Percentiles rank a stretch among this genome's conserved stretches.
Conservation (phyloP, 2,329 filamentous ascomycete species). For the Zopfia rhizophila region DNA sequence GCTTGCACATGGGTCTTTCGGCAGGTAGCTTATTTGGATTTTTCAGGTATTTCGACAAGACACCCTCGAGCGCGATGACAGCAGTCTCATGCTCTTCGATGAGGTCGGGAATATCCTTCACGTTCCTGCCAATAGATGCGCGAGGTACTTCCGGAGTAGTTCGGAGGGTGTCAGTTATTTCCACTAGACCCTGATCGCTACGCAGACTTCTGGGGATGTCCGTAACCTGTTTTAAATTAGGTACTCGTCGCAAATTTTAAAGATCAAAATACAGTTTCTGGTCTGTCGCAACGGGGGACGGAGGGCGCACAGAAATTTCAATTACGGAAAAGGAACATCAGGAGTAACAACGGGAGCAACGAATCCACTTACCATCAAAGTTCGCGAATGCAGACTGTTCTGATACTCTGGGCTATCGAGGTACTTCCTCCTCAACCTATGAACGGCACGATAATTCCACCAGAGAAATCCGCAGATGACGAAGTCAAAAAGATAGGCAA, state of each 20-base stretch:
- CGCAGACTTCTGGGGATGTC: constrained; percentile 82
- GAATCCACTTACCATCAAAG: constrained; percentile 62
- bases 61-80: constrained; percentile 83
- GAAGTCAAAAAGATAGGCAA: constrained; percentile 75
- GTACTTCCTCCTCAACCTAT: constrained; percentile 77
- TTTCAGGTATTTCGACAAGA: constrained; percentile 90
- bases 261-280: no score
- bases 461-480: constrained; percentile 84
- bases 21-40: constrained; percentile 83
- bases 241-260: neutral
- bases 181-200: constrained; percentile 86
- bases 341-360: no score
- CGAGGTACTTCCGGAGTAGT: constrained; percentile 82
- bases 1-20: constrained; percentile 79
- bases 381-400: constrained; percentile 80
- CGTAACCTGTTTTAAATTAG: constrained; percentile 66
- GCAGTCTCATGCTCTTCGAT: constrained; percentile 84
- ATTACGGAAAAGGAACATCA: neutral
- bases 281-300: no score
- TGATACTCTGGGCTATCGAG: constrained; percentile 91
- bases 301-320: no score
- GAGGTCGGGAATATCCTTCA: constrained; percentile 86
- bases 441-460: constrained; percentile 85
- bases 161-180: constrained; percentile 82
- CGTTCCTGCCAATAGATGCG: constrained; percentile 87